Evolutionary conservation across 73 alveolate species (phyloP).

Genomic region (Effrenium voratum): DNA sequence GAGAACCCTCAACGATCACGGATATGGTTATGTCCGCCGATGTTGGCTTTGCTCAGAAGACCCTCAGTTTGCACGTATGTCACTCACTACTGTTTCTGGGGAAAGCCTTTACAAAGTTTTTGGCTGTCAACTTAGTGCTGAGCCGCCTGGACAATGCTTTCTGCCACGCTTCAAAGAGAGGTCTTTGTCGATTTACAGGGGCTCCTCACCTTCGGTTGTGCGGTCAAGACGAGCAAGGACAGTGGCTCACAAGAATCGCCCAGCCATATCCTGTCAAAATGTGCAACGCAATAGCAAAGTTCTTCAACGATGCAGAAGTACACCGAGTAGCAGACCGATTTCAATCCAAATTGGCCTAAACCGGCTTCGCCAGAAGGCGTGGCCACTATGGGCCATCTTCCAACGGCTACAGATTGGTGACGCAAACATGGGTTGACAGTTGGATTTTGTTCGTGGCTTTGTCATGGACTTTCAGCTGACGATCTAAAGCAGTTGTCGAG

Average conservation of each 20-base stretch:
- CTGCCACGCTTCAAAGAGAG: background rate
- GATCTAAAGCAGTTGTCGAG: background rate
- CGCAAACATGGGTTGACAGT: background rate
- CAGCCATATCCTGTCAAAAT: constrained; percentile 3
- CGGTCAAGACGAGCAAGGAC: background rate
- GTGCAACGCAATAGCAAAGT: background rate
- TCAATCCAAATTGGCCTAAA: background rate
- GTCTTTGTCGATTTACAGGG: background rate
- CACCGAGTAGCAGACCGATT: background rate
- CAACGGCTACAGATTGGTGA: background rate
- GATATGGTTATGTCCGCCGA: background rate
- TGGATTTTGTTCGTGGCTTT: background rate
- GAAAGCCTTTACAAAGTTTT: background rate
- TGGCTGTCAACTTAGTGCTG: background rate
- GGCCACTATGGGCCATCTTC: background rate
- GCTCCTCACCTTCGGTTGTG: background rate
- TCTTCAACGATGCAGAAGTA: background rate
- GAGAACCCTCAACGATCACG: constrained; percentile 2
- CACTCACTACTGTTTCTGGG: constrained; percentile 35
- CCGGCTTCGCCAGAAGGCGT: constrained; percentile 7
- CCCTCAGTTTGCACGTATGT: background rate
- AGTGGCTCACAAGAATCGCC: background rate
- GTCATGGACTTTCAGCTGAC: background rate
- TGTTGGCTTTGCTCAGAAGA: background rate
- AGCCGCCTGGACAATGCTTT: background rate